Evolutionary conservation across 2,329 filamentous ascomycete genomes (phyloP).

Genomic region (Myriosclerotinia scirpicola): DNA sequence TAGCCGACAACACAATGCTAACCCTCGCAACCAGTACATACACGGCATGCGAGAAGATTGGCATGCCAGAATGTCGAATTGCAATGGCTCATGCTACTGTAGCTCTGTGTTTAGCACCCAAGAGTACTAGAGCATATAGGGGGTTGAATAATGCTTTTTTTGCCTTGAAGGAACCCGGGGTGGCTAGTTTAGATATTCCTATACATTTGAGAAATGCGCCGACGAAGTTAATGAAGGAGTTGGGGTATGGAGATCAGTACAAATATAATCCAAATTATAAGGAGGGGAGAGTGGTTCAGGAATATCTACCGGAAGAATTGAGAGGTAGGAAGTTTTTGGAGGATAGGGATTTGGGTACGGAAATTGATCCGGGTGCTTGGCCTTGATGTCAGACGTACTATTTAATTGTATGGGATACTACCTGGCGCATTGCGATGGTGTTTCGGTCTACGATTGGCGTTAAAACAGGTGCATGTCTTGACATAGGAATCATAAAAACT

Average conservation of each 20-base stretch:
- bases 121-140: constrained; percentile 84
- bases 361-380: constrained; percentile 61
- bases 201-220: constrained; percentile 89
- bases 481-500: background rate
- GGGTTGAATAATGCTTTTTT: constrained; percentile 77
- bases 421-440: constrained; percentile 27
- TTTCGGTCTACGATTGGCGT: constrained; percentile 20
- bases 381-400: constrained; percentile 24
- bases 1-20: constrained; percentile 83
- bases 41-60: constrained; percentile 86
- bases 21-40: constrained; percentile 83
- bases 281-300: constrained; percentile 78
- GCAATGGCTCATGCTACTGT: constrained; percentile 85
- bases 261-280: constrained; percentile 94
- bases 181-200: constrained; percentile 79
- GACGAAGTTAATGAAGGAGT: constrained; percentile 86
- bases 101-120: constrained; percentile 76
- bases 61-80: constrained; percentile 92
- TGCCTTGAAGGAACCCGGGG: constrained; percentile 77
- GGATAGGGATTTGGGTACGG: constrained; percentile 73
- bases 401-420: constrained; percentile 20
- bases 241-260: constrained; percentile 88
- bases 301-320: constrained; percentile 82
- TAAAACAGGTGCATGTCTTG: background rate
- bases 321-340: constrained; percentile 73